Percentiles rank a stretch among this genome's conserved stretches.
These are phyloP conservation scores for Grigorovia transvaalensis DNA, from an alignment of 805 yeast species.

Conservation along the genomic window DNA sequence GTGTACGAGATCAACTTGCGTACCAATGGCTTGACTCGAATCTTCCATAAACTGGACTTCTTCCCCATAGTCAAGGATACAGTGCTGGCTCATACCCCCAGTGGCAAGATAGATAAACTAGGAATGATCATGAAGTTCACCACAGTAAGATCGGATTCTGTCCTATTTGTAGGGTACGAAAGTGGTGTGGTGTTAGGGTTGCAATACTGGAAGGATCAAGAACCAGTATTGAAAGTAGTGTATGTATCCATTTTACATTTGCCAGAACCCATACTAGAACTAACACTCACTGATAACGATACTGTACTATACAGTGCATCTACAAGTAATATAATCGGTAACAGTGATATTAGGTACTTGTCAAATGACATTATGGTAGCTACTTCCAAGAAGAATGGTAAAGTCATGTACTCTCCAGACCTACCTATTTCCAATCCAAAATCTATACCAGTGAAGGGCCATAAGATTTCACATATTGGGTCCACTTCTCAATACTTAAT, in stretches of 20 bases:
- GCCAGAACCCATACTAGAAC: slow-evolving; percentile 23
- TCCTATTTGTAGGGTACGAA: slow-evolving; percentile 21
- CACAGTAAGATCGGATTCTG: slow-evolving; percentile 2
- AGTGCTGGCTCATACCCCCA: slow-evolving; percentile 1
- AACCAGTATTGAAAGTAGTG: slow-evolving; percentile 9
- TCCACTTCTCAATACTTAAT: background rate
- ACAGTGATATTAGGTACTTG: background rate
- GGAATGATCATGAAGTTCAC: slow-evolving; percentile 25
- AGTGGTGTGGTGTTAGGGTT: slow-evolving; percentile 25
- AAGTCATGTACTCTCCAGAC: background rate
- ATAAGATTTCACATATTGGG: background rate
- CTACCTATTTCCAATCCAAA: background rate
- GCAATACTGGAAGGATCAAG: background rate
- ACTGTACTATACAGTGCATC: slow-evolving; percentile 16
- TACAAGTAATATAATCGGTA: slow-evolving; percentile 2
- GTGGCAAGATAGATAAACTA: slow-evolving; percentile 13
- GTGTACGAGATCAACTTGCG: slow-evolving; percentile 13
- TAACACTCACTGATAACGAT: slow-evolving; percentile 3
- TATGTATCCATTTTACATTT: slow-evolving; percentile 19
- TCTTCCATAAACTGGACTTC: slow-evolving; percentile 14
- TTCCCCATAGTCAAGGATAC: slow-evolving; percentile 6
- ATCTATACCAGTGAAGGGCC: background rate
- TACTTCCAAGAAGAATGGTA: background rate
- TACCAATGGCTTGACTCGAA: slow-evolving; percentile 14
- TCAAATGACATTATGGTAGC: background rate